phyloP scores from a whole-genome alignment of 2,329 filamentous ascomycete genomes.

The Fusarium oligoseptatum region DNA sequence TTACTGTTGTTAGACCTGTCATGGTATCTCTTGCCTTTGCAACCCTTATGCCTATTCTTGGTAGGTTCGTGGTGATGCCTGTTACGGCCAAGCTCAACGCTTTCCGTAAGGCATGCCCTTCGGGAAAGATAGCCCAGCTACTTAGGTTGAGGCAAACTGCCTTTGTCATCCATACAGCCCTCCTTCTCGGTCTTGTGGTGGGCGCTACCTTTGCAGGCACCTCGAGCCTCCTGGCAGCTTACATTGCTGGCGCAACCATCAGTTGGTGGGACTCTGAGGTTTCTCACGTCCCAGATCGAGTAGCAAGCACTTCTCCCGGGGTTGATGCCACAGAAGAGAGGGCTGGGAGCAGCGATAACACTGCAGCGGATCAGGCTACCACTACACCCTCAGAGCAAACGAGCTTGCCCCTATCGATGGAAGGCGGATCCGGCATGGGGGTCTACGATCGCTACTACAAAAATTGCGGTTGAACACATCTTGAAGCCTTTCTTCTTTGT shows the following conservation, averaged over 20 bases:
- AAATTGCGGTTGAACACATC: slow-evolving; percentile 59
- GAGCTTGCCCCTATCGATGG: not conserved
- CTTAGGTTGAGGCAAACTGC: slow-evolving; percentile 51
- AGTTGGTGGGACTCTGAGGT: slow-evolving; percentile 69
- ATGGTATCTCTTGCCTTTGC: slow-evolving; percentile 66
- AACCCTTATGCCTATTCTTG: slow-evolving; percentile 59
- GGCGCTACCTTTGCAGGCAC: slow-evolving; percentile 71
- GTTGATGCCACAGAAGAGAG: not conserved
- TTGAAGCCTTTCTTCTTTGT: slow-evolving; percentile 82
- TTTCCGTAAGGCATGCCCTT: slow-evolving; percentile 42
- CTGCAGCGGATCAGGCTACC: not conserved
- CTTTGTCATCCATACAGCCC: slow-evolving; percentile 61
- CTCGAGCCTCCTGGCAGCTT: slow-evolving; percentile 73
- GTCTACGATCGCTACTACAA: slow-evolving; percentile 50
- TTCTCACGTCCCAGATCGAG: slow-evolving; percentile 30
- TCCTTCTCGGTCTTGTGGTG: slow-evolving; percentile 64
- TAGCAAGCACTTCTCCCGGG: not conserved
- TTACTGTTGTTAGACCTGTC: slow-evolving; percentile 59
- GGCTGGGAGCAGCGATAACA: not conserved
- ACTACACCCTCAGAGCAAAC: not conserved
- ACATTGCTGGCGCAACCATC: slow-evolving; percentile 69
- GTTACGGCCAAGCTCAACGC: slow-evolving; percentile 52
- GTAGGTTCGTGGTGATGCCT: slow-evolving; percentile 60
- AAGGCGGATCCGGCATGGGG: slow-evolving; percentile 19
- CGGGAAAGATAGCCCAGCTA: slow-evolving; percentile 40